Base-by-base conservation (phyloP, 164 flowering plant genomes). In the Kalanchoe fedtschenkoi region DNA sequence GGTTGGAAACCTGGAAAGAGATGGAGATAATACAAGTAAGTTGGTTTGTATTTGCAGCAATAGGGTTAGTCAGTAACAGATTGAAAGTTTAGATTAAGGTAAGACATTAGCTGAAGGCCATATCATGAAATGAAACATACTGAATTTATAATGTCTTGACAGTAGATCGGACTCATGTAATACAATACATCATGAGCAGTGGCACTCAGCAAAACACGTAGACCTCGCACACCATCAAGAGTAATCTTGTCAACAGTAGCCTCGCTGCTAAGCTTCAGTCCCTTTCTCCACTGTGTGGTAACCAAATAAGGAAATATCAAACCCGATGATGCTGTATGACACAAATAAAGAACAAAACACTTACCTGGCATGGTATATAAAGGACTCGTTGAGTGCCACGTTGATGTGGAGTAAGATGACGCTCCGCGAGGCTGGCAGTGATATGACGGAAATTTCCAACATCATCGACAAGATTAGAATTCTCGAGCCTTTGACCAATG, bases 151-250 rank as follows among this genome's bases (percentile, higher is more conserved):
- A 95, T 95, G 55, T 81, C 93, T 75, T 95, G 99, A 75, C 99
- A 91, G 69, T 95, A 85, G 65, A 95, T 87, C 47, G 99, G 99
- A 70, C 99, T 95, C 99, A 95, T 95, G 78, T 95, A 95, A 68
- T 89, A 95, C 65, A 95, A 68, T 13, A 95, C 87, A 77, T 95
- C 97, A 76, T 91, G 99, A 66, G 82, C 99, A 34, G 99, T 95
- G 30, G 99, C 99, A 74, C 99, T 76, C 70, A 95, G 68, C 79
- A 69, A 87, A 47, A 79, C 80, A 60, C 99, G 95, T 76, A 91
- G 71, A 22, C 88, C 91, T 35, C 90, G 77, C 7, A 95, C 91
- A 65, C 99, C 99, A 75, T 88, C 87, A 74, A 95, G 77, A 55
- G 99, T 95, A 65, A 72, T 70, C 60, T 82, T 84, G 47, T 95